Conservation (phyloP, 331 rosid genomes). For the Quercus phellos region DNA sequence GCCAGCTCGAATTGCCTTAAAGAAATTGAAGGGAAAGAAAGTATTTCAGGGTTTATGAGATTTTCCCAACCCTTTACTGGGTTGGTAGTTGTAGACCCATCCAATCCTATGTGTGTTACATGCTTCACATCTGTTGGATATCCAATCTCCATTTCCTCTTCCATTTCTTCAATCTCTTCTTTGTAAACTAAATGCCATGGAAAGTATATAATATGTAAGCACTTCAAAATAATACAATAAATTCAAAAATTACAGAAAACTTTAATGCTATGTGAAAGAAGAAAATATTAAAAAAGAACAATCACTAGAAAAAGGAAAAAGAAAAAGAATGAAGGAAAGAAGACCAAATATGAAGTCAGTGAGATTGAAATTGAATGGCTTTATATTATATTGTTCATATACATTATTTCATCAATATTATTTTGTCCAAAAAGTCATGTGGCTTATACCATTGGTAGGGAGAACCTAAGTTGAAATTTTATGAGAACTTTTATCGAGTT, state of each 20-base stretch:
- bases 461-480: too few relatives aligned
- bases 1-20: conserved; percentile 55
- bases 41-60: conserved; percentile 40
- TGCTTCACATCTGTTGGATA: conserved; percentile 66
- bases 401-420: too few relatives aligned
- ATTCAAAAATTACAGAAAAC: neutral
- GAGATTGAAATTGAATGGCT: too few relatives aligned
- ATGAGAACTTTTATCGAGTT: too few relatives aligned
- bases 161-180: conserved; percentile 38
- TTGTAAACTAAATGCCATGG: conserved; percentile 37
- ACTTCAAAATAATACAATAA: neutral
- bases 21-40: conserved; percentile 53
- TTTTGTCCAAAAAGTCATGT: too few relatives aligned
- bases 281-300: too few relatives aligned
- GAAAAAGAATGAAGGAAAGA: too few relatives aligned
- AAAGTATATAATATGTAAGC: neutral
- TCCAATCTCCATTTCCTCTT: conserved; percentile 69
- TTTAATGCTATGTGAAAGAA: neutral
- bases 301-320: too few relatives aligned
- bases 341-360: too few relatives aligned
- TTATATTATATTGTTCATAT: too few relatives aligned
- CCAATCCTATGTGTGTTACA: conserved; percentile 59
- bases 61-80: conserved; percentile 47
- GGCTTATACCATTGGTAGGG: too few relatives aligned
- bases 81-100: conserved; percentile 41